Percentiles rank a stretch among this genome's conserved stretches.
phyloP scores from a whole-genome alignment of 306 rosid genomes.

The Lupinus albus region DNA sequence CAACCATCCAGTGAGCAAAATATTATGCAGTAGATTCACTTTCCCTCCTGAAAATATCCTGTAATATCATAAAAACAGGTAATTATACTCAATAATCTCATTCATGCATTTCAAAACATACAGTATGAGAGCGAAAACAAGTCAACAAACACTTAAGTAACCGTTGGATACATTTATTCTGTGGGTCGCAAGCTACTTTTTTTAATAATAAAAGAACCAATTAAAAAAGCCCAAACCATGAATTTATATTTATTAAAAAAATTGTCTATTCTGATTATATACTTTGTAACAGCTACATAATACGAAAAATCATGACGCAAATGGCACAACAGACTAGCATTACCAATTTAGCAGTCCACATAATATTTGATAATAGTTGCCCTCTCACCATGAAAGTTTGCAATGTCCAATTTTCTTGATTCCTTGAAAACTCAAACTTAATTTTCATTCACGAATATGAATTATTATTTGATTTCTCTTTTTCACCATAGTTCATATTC shows the following conservation, averaged over 20 bases:
- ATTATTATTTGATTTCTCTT: neutral
- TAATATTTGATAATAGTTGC: neutral
- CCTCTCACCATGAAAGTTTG: slow-evolving; percentile 8
- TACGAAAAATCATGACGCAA: slow-evolving; percentile 11
- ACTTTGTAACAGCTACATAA: neutral
- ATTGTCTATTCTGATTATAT: neutral
- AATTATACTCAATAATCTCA: slow-evolving; percentile 33
- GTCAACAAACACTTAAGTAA: slow-evolving; percentile 3
- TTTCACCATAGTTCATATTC: neutral
- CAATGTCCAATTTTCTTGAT: slow-evolving; percentile 20
- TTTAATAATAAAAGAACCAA: slow-evolving; percentile 1
- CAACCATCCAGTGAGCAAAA: slow-evolving; percentile 30
- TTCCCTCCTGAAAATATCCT: slow-evolving; percentile 50
- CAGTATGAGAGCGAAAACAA: neutral
- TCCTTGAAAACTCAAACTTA: slow-evolving; percentile 1
- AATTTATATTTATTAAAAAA: slow-evolving; percentile 4
- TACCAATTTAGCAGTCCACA: slow-evolving; percentile 1
- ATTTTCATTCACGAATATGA: slow-evolving; percentile 14
- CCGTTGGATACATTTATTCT: slow-evolving; percentile 3
- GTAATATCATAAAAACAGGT: slow-evolving; percentile 31
- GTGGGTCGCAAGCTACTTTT: neutral
- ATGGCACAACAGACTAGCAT: slow-evolving; percentile 16
- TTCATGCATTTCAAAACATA: slow-evolving; percentile 18
- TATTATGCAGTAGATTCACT: slow-evolving; percentile 47
- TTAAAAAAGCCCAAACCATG: neutral